phyloP scores from a whole-genome alignment of 306 rosid species.

The Oxytropis ochrocephala region DNA sequence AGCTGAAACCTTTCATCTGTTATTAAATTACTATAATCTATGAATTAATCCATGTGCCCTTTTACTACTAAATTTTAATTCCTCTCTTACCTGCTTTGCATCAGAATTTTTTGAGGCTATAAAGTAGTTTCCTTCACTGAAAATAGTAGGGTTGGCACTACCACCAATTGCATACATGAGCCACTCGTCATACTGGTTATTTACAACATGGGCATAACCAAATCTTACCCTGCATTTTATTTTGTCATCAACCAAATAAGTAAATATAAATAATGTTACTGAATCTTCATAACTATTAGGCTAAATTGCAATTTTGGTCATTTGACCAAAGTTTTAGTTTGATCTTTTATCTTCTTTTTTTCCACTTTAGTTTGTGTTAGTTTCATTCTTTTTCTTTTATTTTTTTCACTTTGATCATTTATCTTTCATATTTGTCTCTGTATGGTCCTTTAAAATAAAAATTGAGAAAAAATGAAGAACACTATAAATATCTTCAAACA shows the following conservation, averaged over 20 bases:
- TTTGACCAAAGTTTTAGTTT: too few species aligned
- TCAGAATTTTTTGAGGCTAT: slow-evolving; percentile 30
- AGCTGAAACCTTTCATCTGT: neutral
- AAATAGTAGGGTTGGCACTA: slow-evolving; percentile 77
- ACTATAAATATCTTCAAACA: too few species aligned
- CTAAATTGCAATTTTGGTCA: too few species aligned
- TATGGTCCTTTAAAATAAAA: too few species aligned
- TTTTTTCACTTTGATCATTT: too few species aligned
- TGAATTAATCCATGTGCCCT: neutral
- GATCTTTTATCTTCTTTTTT: too few species aligned
- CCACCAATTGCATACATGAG: slow-evolving; percentile 85
- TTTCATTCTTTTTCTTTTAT: too few species aligned
- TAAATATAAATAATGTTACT: neutral
- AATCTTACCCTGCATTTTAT: slow-evolving; percentile 59
- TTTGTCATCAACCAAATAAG: neutral
- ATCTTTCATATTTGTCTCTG: too few species aligned
- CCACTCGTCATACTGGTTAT: slow-evolving; percentile 75
- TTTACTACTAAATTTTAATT: neutral
- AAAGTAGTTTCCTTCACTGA: slow-evolving; percentile 76
- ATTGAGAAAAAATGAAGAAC: too few species aligned
- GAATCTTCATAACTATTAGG: too few species aligned
- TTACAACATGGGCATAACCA: slow-evolving; percentile 82
- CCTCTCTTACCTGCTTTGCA: slow-evolving; percentile 46
- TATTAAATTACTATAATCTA: neutral
- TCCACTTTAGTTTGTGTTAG: too few species aligned